These are phyloP conservation scores for Aspergillus pseudoglaucus DNA, from an alignment of 2,329 filamentous ascomycete species.

Conservation along the genomic window DNA sequence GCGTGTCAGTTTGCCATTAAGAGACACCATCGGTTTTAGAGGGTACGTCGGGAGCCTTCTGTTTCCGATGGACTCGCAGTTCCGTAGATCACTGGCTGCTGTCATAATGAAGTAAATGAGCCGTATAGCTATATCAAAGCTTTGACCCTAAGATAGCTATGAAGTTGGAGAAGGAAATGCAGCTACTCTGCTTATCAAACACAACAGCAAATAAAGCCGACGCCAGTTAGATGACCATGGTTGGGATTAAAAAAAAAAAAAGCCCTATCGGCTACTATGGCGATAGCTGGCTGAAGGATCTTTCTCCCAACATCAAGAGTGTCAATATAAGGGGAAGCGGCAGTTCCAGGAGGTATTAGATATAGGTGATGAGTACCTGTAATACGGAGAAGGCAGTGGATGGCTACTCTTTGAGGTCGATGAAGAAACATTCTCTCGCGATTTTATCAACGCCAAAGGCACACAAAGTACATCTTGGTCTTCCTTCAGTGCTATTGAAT, in stretches of 20 bases:
- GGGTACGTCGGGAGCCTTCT: too few relatives aligned
- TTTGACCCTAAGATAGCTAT: not conserved
- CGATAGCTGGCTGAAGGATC: not conserved
- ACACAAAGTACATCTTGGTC: not conserved
- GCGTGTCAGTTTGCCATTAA: too few relatives aligned
- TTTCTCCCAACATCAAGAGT: not conserved
- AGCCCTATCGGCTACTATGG: not conserved
- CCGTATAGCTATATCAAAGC: not conserved
- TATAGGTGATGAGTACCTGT: not conserved
- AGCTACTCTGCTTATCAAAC: not conserved
- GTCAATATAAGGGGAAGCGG: not conserved
- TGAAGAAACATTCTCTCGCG: not conserved
- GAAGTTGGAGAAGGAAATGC: too few relatives aligned
- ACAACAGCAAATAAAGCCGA: not conserved
- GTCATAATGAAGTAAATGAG: slow-evolving; percentile 4
- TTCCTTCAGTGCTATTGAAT: too few relatives aligned
- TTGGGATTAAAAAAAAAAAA: not conserved
- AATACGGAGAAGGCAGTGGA: not conserved
- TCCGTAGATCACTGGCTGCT: not conserved
- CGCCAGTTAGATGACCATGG: not conserved
- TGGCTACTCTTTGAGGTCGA: not conserved
- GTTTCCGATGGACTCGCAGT: not conserved
- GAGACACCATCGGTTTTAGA: too few relatives aligned
- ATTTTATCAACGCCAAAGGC: not conserved
- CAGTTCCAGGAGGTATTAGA: not conserved